Evolutionary conservation across 2,329 filamentous ascomycete genomes (phyloP).

Genomic region (Ophiostoma novo-ulmi): DNA sequence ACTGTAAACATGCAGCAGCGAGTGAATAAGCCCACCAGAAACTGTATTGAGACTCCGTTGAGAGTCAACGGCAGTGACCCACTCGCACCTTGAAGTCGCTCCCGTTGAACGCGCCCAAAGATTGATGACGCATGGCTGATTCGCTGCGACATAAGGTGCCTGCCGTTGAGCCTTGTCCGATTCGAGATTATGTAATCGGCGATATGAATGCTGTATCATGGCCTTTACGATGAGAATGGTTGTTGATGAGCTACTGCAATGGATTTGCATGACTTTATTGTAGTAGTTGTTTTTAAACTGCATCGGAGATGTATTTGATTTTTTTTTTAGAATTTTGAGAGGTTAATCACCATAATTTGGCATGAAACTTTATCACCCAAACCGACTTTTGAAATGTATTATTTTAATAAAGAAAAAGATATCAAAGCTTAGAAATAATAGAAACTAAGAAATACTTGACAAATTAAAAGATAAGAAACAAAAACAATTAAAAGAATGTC

Average conservation of each 20-base stretch:
- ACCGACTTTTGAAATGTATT: no score
- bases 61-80: not conserved
- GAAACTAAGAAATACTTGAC: not conserved
- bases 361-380: no score
- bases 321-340: no score
- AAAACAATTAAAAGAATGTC: not conserved
- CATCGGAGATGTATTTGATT: no score
- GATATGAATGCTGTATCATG: not conserved
- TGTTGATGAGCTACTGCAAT: no score
- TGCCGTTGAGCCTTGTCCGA: not conserved
- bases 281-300: no score
- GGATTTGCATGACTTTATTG: no score
- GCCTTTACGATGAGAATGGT: not conserved
- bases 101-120: not conserved
- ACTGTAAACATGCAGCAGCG: no score
- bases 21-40: no score
- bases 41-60: not conserved
- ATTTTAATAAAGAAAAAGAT: not conserved
- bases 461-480: not conserved
- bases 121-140: constrained; percentile 3
- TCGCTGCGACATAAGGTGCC: not conserved
- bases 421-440: not conserved
- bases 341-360: no score
- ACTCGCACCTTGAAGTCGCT: not conserved
- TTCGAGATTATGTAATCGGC: not conserved